Evolutionary conservation across 305 asterid species (phyloP).

Genomic region (Fraxinus baroniana): DNA sequence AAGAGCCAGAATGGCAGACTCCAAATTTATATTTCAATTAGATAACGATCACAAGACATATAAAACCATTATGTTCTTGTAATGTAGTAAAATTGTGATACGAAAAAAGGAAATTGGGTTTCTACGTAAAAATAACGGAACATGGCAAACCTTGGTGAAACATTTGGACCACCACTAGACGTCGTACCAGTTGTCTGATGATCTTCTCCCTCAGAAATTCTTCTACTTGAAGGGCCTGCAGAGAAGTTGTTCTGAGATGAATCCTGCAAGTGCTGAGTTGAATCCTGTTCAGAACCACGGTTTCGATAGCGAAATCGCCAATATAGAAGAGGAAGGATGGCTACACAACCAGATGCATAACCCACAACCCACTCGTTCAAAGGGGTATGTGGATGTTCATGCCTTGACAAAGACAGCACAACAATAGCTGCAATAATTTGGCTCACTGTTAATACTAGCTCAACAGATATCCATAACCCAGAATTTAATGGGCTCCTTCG

Average conservation of each 20-base stretch:
- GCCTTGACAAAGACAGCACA: constrained; percentile 65
- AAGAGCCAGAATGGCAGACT: neutral
- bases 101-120: constrained; percentile 1
- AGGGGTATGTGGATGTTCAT: constrained; percentile 84
- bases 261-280: constrained; percentile 53
- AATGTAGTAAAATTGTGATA: neutral
- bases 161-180: constrained; percentile 45
- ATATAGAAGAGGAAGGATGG: constrained; percentile 77
- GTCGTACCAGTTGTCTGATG: constrained; percentile 41
- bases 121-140: constrained; percentile 1
- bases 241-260: constrained; percentile 49
- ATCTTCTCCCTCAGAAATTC: constrained; percentile 54
- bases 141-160: constrained; percentile 49
- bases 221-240: constrained; percentile 45
- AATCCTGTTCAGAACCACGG: constrained; percentile 68
- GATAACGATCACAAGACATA: neutral
- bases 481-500: constrained; percentile 87
- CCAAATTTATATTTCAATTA: constrained; percentile 7
- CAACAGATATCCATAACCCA: constrained; percentile 80
- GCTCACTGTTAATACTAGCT: constrained; percentile 70
- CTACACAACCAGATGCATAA: constrained; percentile 89
- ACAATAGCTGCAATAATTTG: constrained; percentile 78
- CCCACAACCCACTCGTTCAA: constrained; percentile 72
- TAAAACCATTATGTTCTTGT: constrained; percentile 2
- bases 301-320: constrained; percentile 79